phyloP scores from a whole-genome alignment of 2,329 filamentous ascomycete species.

The Paramyrothecium roridum region DNA sequence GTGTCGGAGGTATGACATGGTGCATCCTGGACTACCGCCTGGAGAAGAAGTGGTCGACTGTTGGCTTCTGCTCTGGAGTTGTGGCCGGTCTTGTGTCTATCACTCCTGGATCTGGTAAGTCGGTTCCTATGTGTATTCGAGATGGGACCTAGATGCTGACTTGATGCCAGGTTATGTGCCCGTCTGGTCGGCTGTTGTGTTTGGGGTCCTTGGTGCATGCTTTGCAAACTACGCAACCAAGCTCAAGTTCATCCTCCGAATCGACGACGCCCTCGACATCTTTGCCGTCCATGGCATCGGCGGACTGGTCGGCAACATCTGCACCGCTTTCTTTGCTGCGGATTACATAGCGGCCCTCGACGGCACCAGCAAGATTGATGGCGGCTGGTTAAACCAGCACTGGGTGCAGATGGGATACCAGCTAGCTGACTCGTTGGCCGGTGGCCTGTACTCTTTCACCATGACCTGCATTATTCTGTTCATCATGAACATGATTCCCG shows the following conservation, averaged over 20 bases:
- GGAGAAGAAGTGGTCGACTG: constrained; percentile 88
- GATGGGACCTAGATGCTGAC: constrained; percentile 6
- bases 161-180: constrained; percentile 61
- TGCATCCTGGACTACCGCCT: constrained; percentile 85
- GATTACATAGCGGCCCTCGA: constrained; percentile 83
- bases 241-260: constrained; percentile 76
- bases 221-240: constrained; percentile 90
- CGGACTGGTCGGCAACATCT: constrained; percentile 74
- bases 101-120: constrained; percentile 74
- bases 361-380: constrained; percentile 61
- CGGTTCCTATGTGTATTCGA: not conserved
- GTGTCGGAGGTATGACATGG: constrained; percentile 84
- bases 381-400: constrained; percentile 81
- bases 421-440: constrained; percentile 74
- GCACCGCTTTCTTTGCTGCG: constrained; percentile 79
- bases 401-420: constrained; percentile 84
- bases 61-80: constrained; percentile 89
- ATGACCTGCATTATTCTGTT: constrained; percentile 78
- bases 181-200: constrained; percentile 78
- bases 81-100: constrained; percentile 85
- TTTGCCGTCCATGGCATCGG: constrained; percentile 81
- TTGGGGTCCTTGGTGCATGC: constrained; percentile 70
- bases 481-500: constrained; percentile 74
- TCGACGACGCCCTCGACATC: constrained; percentile 86
- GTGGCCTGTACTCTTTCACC: constrained; percentile 74